Percentiles rank a stretch among this genome's conserved stretches.
Conservation (phyloP, 225 moss, liverwort and hornwort species). For the Anthoceros angustus region DNA sequence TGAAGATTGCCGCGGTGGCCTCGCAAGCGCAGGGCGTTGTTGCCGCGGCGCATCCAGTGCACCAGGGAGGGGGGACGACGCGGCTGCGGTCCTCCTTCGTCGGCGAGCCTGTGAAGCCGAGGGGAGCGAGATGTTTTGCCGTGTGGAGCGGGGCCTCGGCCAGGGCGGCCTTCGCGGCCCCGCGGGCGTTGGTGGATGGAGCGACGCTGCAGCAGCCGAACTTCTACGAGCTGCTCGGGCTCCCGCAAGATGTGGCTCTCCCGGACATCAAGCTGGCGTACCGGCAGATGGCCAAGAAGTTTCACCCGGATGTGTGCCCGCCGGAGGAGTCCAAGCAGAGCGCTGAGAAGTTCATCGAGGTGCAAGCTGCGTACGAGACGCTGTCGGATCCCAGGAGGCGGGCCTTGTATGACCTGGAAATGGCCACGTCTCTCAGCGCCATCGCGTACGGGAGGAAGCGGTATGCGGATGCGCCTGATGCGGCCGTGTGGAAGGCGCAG, state of each 20-base stretch:
- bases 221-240: constrained; percentile 8
- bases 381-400: constrained; percentile 48
- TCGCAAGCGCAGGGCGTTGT: background rate
- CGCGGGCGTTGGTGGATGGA: background rate
- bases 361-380: constrained; percentile 50
- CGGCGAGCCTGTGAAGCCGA: background rate
- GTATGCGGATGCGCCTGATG: background rate
- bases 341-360: constrained; percentile 37
- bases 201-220: background rate
- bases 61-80: background rate
- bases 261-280: constrained; percentile 51
- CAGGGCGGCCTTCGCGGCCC: background rate
- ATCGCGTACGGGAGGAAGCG: constrained; percentile 3
- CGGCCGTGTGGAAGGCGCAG: background rate
- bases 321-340: constrained; percentile 39
- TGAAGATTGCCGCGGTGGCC: too few species aligned
- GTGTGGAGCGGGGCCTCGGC: background rate
- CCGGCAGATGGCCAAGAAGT: constrained; percentile 42
- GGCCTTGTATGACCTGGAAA: constrained; percentile 29
- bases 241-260: constrained; percentile 19
- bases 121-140: background rate
- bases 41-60: background rate
- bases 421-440: background rate
- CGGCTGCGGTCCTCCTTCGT: background rate
- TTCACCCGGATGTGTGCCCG: constrained; percentile 53